These are phyloP conservation scores for Alternaria sp. DNA, from an alignment of 2,329 filamentous ascomycete species.

Conservation along the genomic window DNA sequence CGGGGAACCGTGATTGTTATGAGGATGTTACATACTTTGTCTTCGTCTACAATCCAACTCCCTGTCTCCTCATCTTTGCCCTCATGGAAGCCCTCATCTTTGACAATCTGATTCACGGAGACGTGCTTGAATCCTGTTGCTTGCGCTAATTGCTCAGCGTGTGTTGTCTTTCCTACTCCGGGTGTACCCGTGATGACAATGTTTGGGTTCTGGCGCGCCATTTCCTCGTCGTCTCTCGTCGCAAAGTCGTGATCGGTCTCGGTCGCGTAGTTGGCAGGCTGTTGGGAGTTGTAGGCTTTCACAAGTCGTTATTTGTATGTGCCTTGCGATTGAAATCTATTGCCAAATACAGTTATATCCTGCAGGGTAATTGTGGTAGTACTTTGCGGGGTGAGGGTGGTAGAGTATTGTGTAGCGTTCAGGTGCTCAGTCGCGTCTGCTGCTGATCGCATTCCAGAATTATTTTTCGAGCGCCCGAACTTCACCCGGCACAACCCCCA, in stretches of 20 bases:
- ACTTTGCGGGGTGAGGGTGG: neutral
- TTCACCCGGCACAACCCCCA: conserved; percentile 24
- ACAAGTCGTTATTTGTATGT: neutral
- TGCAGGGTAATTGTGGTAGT: neutral
- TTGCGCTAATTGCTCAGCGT: conserved; percentile 81
- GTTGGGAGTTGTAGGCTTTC: neutral
- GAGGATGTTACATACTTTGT: conserved; percentile 71
- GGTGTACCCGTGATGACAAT: conserved; percentile 96
- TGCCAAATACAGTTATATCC: neutral
- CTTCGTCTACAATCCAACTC: conserved; percentile 94
- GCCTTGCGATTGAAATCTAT: neutral
- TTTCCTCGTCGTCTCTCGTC: neutral
- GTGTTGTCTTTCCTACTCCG: conserved; percentile 93
- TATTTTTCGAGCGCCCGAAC: conserved; percentile 26
- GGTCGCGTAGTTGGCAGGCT: neutral
- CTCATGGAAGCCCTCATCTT: conserved; percentile 86
- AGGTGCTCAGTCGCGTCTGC: neutral
- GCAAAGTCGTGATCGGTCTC: neutral
- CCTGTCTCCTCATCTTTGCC: conserved; percentile 85
- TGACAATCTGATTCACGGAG: conserved; percentile 89
- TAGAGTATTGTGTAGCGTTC: neutral
- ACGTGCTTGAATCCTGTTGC: conserved; percentile 81
- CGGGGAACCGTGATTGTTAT: neutral
- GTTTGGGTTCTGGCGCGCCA: conserved; percentile 70
- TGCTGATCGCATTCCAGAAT: conserved; percentile 19